Conservation (phyloP, 1,284 basidiomycete species). For the Leccinum griseonigrum region DNA sequence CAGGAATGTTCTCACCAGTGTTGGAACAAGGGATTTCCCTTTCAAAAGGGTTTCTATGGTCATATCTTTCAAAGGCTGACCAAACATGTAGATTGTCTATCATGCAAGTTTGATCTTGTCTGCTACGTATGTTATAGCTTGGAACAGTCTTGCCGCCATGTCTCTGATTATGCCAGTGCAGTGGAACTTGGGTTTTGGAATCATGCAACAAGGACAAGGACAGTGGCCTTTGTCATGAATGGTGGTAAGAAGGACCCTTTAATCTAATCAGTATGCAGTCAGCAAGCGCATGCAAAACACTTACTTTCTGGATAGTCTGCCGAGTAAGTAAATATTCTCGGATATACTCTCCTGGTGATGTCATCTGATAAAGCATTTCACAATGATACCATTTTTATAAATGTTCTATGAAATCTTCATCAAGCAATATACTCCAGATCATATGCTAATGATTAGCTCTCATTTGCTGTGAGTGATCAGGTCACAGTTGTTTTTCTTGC, state of each 20-base stretch:
- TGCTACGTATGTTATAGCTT: background rate
- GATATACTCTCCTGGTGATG: constrained; percentile 16
- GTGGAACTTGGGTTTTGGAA: background rate
- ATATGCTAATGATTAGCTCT: constrained; percentile 23
- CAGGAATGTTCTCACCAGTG: background rate
- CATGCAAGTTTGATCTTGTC: background rate
- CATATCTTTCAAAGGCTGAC: background rate
- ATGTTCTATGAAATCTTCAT: background rate
- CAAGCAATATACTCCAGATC: background rate
- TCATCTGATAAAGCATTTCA: constrained; percentile 25
- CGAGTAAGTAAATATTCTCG: constrained; percentile 25
- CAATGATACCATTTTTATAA: constrained; percentile 28
- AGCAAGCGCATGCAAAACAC: no score
- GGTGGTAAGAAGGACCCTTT: no score
- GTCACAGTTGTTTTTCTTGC: no score
- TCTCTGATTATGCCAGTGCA: no score
- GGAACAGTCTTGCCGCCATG: background rate
- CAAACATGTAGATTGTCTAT: background rate
- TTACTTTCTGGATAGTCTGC: constrained; percentile 37
- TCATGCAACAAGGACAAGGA: background rate
- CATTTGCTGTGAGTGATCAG: constrained; percentile 20
- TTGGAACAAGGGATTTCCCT: background rate
- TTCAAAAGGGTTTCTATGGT: background rate
- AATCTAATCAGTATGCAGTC: no score
- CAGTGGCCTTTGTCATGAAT: no score